Evolutionary conservation across 305 asterid species (phyloP).

Genomic region (Fraxinus paxiana): DNA sequence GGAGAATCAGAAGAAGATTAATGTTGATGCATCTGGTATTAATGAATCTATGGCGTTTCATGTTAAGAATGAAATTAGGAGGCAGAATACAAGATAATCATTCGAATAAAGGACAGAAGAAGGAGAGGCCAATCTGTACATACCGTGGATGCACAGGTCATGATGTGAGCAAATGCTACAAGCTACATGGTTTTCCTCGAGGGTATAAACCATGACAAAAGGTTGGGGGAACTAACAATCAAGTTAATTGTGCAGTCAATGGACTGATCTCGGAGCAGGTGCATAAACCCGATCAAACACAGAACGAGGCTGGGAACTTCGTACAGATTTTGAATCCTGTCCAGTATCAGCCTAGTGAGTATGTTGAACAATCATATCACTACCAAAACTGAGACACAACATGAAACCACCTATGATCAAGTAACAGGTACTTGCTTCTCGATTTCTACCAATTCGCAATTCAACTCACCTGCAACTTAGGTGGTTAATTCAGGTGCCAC

Average conservation of each 20-base stretch:
- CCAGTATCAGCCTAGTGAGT: background rate
- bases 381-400: no score
- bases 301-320: background rate
- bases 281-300: background rate
- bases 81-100: background rate
- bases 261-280: background rate
- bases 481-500: background rate
- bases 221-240: no score
- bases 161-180: background rate
- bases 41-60: background rate
- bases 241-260: background rate
- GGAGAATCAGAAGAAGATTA: background rate
- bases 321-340: no score
- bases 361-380: background rate
- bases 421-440: background rate
- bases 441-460: background rate
- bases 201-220: background rate
- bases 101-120: background rate
- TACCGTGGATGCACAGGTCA: background rate
- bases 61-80: background rate
- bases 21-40: background rate
- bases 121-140: background rate
- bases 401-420: no score
- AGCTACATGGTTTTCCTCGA: background rate
- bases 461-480: no score